Base-by-base conservation (phyloP, 108 stramenopile species). In the Pseudonitzschia pungens region DNA sequence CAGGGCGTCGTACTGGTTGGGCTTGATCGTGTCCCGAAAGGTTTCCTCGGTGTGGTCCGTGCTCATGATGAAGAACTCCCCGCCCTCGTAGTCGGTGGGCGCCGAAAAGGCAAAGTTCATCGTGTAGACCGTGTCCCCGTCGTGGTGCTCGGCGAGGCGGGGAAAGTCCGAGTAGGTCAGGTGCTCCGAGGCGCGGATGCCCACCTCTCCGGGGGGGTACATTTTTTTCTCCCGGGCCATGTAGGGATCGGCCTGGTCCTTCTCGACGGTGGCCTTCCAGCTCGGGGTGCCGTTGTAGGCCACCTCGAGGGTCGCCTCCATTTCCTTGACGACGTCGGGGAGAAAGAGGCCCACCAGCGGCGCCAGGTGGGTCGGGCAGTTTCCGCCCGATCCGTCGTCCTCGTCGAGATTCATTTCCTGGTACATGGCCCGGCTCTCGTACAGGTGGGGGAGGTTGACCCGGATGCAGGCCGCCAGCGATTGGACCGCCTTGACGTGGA, bases 71-170 rank as follows among this genome's bases (percentile, higher is more conserved):
- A 74, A 80, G 41, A 75, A 75, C 59, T 74, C 71, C 42, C 79
- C 79, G 14, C 79, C 79, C 65, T 75, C 70, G 50, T 80, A 80
- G 10, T 75, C 69, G 21, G 65, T 64, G 6, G 65, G 65, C 3
- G 65, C 66, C 9, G 56, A 59, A 68, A 80, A 75, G 0, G 79
- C 79, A 56, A 67, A 80, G 56, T 80, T 80, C 71, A 80, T 72
- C 6, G 79, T 80, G 50, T 74, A 80, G 3, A 36, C 48, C 33
- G 73, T 80, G 20, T 70, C 70, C 15, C 79, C 79, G 56, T 80
- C 79, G 21, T 52, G 70, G 32, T 80, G 79, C 48, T 70, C 74
- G 2, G 54, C 57, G 54, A 80, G 45, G 21, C 65, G 69, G 20
- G 65, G 69, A 41, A 80, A 80, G 57, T 80, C 79, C 20, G 40